These are phyloP conservation scores for Geoglossum glabrum DNA, from an alignment of 495 filamentous ascomycete species.

Conservation along the genomic window DNA sequence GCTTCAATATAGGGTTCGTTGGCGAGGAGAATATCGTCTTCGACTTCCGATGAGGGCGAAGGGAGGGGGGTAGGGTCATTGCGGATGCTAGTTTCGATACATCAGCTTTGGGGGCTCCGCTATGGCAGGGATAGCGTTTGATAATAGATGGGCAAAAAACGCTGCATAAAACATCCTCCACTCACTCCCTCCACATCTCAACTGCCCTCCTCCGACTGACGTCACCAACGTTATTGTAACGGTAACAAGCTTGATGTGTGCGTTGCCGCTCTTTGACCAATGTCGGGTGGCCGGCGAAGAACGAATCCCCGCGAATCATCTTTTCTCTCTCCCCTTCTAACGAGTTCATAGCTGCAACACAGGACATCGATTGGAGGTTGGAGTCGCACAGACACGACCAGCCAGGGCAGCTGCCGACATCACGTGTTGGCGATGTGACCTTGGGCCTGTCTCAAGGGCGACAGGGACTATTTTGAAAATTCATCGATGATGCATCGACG, in stretches of 20 bases:
- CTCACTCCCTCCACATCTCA: slow-evolving; percentile 59
- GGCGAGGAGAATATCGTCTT: slow-evolving; percentile 39
- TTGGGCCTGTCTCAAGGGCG: too few relatives aligned
- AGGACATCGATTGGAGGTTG: not conserved
- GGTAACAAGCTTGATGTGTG: slow-evolving; percentile 35
- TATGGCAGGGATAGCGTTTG: not conserved
- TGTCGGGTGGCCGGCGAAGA: slow-evolving; percentile 34
- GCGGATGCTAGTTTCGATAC: slow-evolving; percentile 28
- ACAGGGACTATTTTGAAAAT: too few relatives aligned
- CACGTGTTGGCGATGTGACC: too few relatives aligned
- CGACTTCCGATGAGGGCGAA: slow-evolving; percentile 26
- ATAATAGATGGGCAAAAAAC: not conserved
- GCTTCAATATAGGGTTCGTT: slow-evolving; percentile 50
- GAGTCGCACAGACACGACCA: not conserved
- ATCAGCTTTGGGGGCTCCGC: not conserved
- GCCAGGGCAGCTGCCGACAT: too few relatives aligned
- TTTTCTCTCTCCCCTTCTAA: slow-evolving; percentile 15
- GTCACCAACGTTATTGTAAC: slow-evolving; percentile 42
- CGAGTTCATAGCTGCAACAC: not conserved
- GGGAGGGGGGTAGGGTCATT: slow-evolving; percentile 42
- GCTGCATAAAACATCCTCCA: not conserved
- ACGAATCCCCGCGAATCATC: slow-evolving; percentile 31
- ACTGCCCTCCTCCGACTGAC: slow-evolving; percentile 34
- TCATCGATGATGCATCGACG: too few relatives aligned
- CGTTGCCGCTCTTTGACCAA: slow-evolving; percentile 33